These are phyloP conservation scores for Myxozyma lipomycoides DNA, from an alignment of 805 yeast genomes.

Conservation along the genomic window DNA sequence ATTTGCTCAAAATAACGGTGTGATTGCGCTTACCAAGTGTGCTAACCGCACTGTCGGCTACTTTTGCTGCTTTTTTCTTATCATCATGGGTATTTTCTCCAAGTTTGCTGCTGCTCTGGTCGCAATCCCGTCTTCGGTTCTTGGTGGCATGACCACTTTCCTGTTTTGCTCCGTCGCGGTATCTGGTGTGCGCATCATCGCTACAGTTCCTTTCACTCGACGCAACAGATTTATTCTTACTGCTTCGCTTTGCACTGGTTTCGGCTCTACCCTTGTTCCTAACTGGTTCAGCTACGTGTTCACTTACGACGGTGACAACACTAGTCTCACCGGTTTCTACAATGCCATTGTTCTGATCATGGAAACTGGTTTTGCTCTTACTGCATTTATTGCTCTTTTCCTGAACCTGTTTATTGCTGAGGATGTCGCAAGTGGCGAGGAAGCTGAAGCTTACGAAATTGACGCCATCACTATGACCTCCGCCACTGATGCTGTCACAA, in stretches of 20 bases:
- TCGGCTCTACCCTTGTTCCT: slow-evolving; percentile 63
- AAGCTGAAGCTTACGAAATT: slow-evolving; percentile 17
- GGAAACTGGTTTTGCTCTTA: slow-evolving; percentile 70
- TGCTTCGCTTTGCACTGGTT: slow-evolving; percentile 58
- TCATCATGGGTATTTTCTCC: slow-evolving; percentile 83
- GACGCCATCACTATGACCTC: slow-evolving; percentile 8
- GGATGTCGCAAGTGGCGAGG: slow-evolving; percentile 37
- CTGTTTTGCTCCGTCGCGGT: slow-evolving; percentile 72
- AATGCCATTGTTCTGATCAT: slow-evolving; percentile 65
- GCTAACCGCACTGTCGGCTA: slow-evolving; percentile 79
- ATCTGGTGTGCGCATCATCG: slow-evolving; percentile 65
- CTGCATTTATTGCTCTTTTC: slow-evolving; percentile 61
- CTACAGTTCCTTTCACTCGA: slow-evolving; percentile 53
- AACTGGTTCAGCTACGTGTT: slow-evolving; percentile 62
- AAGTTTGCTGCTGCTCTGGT: slow-evolving; percentile 83
- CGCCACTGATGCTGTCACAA: neutral
- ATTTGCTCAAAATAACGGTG: slow-evolving; percentile 95
- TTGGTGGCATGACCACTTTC: slow-evolving; percentile 87
- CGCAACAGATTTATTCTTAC: slow-evolving; percentile 72
- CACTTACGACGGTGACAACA: slow-evolving; percentile 61
- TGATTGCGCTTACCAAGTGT: slow-evolving; percentile 85
- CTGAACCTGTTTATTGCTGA: slow-evolving; percentile 62
- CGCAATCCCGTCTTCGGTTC: slow-evolving; percentile 69
- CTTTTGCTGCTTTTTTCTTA: slow-evolving; percentile 73
- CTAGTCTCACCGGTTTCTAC: slow-evolving; percentile 54